These are phyloP conservation scores for Yarrowia hollandica DNA, from an alignment of 805 yeast species.

Conservation along the genomic window DNA sequence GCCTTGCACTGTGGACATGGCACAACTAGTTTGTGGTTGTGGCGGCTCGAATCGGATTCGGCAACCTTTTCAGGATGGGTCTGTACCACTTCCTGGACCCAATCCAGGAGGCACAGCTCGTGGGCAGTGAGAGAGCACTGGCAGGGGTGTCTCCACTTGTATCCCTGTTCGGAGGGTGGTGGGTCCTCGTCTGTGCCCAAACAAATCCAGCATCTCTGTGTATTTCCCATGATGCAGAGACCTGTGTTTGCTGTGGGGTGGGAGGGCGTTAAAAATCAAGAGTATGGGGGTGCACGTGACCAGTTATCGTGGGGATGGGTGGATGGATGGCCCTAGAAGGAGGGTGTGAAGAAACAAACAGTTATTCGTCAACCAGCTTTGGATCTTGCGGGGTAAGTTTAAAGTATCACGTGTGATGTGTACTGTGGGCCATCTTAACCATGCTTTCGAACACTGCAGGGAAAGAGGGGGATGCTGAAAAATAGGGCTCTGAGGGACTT, in stretches of 20 bases:
- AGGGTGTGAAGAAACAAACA: too few relatives aligned
- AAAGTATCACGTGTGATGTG: slow-evolving; percentile 23
- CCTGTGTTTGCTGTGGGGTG: background rate
- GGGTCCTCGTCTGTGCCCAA: slow-evolving; percentile 42
- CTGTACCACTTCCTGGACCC: slow-evolving; percentile 43
- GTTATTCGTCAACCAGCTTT: background rate
- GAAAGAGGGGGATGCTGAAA: background rate
- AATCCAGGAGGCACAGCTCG: slow-evolving; percentile 47
- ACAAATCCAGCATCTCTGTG: slow-evolving; percentile 44
- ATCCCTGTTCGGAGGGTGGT: slow-evolving; percentile 39
- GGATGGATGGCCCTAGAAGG: too few relatives aligned
- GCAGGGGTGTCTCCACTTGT: slow-evolving; percentile 50
- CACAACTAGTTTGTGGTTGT: slow-evolving; percentile 2
- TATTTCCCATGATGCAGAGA: background rate
- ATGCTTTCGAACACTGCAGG: background rate
- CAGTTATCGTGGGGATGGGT: too few relatives aligned
- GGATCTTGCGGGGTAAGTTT: slow-evolving; percentile 23
- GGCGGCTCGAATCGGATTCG: slow-evolving; percentile 18
- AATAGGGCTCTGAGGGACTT: background rate
- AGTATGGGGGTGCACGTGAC: too few relatives aligned
- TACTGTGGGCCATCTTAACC: too few relatives aligned
- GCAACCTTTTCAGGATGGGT: slow-evolving; percentile 30
- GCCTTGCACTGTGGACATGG: slow-evolving; percentile 42
- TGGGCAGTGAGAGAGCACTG: slow-evolving; percentile 50
- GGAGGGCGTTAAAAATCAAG: background rate